Evolutionary conservation across 306 rosid species (phyloP).

Genomic region (Hylodesmum podocarpum): DNA sequence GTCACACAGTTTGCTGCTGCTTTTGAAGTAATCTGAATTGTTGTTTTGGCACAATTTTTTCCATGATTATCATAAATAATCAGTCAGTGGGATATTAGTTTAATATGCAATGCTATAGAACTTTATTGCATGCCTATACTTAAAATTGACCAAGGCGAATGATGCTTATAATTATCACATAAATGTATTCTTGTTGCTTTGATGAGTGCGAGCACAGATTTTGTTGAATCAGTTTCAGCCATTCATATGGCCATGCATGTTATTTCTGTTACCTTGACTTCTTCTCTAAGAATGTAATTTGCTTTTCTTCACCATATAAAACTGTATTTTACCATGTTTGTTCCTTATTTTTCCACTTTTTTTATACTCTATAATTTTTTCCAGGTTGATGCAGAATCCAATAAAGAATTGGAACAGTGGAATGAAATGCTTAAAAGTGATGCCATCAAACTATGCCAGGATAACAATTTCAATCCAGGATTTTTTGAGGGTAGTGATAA

Average conservation of each 20-base stretch:
- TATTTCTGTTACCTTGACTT: background rate
- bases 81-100: constrained; percentile 1
- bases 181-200: constrained; percentile 2
- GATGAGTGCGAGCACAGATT: background rate
- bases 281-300: background rate
- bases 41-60: background rate
- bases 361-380: constrained; percentile 22
- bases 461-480: constrained; percentile 87
- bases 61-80: constrained; percentile 13
- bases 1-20: background rate
- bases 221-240: background rate
- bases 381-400: constrained; percentile 88
- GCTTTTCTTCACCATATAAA: constrained; percentile 1
- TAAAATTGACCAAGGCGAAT: background rate
- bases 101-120: background rate
- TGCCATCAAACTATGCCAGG: constrained; percentile 82
- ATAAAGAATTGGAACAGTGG: constrained; percentile 94
- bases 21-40: background rate
- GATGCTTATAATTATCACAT: background rate
- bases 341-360: background rate
- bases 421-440: constrained; percentile 94
- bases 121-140: background rate
- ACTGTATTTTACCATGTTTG: background rate
- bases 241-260: background rate
- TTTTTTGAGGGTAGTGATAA: constrained; percentile 93